phyloP scores from a whole-genome alignment of 768 basidiomycete genomes.

The Serendipita sp. region DNA sequence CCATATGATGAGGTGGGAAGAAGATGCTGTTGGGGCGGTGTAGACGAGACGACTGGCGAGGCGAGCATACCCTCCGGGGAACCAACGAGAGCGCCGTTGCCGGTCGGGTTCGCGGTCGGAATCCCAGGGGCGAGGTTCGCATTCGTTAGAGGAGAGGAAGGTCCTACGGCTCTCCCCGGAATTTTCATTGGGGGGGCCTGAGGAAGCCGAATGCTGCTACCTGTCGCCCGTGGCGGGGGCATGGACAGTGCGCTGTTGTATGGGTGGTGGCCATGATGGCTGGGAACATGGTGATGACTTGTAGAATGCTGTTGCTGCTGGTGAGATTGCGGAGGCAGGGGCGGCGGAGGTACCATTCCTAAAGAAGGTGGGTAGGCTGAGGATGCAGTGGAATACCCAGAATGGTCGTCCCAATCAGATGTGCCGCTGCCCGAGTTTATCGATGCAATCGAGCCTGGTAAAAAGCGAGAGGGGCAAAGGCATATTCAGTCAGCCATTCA shows the following conservation, averaged over 20 bases:
- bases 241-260: conserved; percentile 4
- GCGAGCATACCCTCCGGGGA: not conserved
- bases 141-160: not conserved
- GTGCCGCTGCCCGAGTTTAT: conserved; percentile 7
- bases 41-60: not conserved
- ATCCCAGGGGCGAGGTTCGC: not conserved
- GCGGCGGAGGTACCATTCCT: conserved; percentile 1
- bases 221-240: not conserved
- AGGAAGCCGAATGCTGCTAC: not conserved
- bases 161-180: not conserved
- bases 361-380: conserved; percentile 2
- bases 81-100: not conserved
- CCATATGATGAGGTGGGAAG: not conserved
- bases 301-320: not conserved
- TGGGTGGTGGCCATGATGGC: conserved; percentile 1
- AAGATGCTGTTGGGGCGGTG: conserved; percentile 1
- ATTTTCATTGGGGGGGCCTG: conserved; percentile 5
- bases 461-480: not conserved
- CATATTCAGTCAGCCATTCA: not conserved
- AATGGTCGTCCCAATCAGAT: conserved; percentile 7
- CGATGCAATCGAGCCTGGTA: conserved; percentile 6
- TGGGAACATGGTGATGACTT: not conserved
- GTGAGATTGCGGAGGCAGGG: not conserved
- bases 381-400: conserved; percentile 5
- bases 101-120: not conserved